Evolutionary conservation across 192 early-diverging fungal species (phyloP), one percentile per base, ranked within the genome.

Genomic region (Backusella circina): DNA sequence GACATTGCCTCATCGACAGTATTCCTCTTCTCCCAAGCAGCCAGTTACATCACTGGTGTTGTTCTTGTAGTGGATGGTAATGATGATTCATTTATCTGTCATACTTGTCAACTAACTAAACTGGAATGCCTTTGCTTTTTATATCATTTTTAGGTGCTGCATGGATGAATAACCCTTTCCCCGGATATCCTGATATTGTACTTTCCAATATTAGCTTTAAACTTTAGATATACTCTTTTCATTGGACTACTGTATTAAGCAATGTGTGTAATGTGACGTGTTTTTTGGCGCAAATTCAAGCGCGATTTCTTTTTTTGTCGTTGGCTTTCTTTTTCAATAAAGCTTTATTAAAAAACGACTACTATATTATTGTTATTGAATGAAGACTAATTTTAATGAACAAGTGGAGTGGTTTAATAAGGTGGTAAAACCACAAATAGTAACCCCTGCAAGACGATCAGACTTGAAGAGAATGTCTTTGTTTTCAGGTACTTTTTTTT

Each of bases 1-100:
- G 93, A 94, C 81, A 92, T 94, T 67, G 92, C 89, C 71, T 87
- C 91, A 32, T 85, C 92, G 2, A 90, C 91, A 5, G 67, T 94
- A 33, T 94, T 88, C 75, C 72, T 94, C 70, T 82, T 84, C 38
- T 90, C 88, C 0, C 88, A 89, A 44, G 91, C 82, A 31, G 90
- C 84, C n/a, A 75, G 80, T 10, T 92, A 77, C 71, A 85, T 93
- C 10, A 91, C 89, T 15, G 90, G 82, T 72, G 67, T 69, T 47
- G 75, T 77, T 15, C 36, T 82, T n/a, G 81, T 82, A 3, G 81
- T 82, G 13, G 81, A 82, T 70, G 81, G 75, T 75, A 71, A 74
- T n/a, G n/a, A n/a, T n/a, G n/a, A n/a, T n/a, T n/a, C n/a, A n/a
- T n/a, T n/a, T n/a, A n/a, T n/a, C n/a, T n/a, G 57, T 64, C 12